Percentiles rank a stretch among this genome's conserved stretches.
Conservation (phyloP, 768 basidiomycete genomes). For the Clitopilus passeckerianus region DNA sequence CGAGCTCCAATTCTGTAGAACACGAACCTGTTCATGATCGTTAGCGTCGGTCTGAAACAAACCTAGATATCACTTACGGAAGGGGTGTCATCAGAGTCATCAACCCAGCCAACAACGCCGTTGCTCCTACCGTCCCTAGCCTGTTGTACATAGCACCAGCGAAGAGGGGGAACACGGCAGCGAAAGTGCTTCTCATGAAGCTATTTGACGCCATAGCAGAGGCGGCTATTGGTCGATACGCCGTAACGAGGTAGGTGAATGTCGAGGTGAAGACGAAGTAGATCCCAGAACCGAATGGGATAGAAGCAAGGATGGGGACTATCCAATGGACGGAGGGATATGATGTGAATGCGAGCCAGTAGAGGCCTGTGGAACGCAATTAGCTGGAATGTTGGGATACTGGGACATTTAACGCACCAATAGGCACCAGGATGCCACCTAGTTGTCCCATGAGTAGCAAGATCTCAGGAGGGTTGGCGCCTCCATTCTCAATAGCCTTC, state of each 20-base stretch:
- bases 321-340: constrained; percentile 54
- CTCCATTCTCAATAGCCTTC: constrained; percentile 32
- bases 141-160: constrained; percentile 67
- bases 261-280: constrained; percentile 69
- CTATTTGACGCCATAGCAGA: constrained; percentile 68
- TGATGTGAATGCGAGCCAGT: constrained; percentile 58
- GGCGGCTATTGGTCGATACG: constrained; percentile 61
- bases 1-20: constrained; percentile 42
- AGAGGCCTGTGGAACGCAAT: constrained; percentile 43
- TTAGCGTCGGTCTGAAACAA: too few relatives aligned
- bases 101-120: constrained; percentile 65
- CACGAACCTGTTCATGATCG: constrained; percentile 29
- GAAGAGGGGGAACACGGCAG: constrained; percentile 57
- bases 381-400: constrained; percentile 44
- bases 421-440: constrained; percentile 62
- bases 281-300: constrained; percentile 59
- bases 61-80: constrained; percentile 35
- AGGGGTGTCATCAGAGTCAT: constrained; percentile 57
- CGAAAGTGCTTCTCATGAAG: constrained; percentile 55
- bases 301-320: constrained; percentile 56
- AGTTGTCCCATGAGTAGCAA: constrained; percentile 62
- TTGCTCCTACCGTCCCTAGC: constrained; percentile 68
- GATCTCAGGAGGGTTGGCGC: constrained; percentile 58
- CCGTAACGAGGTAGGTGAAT: constrained; percentile 69
- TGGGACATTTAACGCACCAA: constrained; percentile 40